Evolutionary conservation across 164 flowering plant genomes (phyloP).

Genomic region (Tetracentron sinense): DNA sequence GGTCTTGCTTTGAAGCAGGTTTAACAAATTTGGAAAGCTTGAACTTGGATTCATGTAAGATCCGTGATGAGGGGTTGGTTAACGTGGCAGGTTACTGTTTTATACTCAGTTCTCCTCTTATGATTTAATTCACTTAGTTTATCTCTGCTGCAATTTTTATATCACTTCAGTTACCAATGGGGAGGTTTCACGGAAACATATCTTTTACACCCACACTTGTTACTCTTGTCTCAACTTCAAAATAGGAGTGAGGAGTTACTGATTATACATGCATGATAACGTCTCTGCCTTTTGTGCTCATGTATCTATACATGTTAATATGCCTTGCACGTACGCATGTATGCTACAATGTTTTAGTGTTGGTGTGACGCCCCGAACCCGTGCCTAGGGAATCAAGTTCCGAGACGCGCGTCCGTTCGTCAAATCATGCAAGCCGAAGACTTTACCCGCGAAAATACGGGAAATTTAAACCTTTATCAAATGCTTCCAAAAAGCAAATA

Average conservation of each 20-base stretch:
- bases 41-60: constrained; percentile 89
- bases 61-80: constrained; percentile 73
- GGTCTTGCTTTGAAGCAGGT: constrained; percentile 34
- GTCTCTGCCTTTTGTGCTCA: neutral
- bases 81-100: constrained; percentile 60
- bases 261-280: neutral
- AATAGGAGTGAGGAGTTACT: neutral
- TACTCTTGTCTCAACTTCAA: neutral
- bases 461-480: too few relatives aligned
- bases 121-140: too few relatives aligned
- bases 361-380: too few relatives aligned
- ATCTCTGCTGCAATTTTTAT: neutral
- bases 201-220: neutral
- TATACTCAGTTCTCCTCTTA: neutral
- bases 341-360: too few relatives aligned
- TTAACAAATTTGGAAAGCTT: constrained; percentile 79
- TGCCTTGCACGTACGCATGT: too few relatives aligned
- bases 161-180: neutral
- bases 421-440: too few relatives aligned
- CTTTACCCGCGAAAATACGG: too few relatives aligned
- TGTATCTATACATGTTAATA: too few relatives aligned
- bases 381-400: too few relatives aligned
- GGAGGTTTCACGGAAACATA: neutral
- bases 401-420: too few relatives aligned
- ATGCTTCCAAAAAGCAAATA: too few relatives aligned